phyloP scores from a whole-genome alignment of 2,329 filamentous ascomycete genomes.

The Clonostachys chloroleuca region DNA sequence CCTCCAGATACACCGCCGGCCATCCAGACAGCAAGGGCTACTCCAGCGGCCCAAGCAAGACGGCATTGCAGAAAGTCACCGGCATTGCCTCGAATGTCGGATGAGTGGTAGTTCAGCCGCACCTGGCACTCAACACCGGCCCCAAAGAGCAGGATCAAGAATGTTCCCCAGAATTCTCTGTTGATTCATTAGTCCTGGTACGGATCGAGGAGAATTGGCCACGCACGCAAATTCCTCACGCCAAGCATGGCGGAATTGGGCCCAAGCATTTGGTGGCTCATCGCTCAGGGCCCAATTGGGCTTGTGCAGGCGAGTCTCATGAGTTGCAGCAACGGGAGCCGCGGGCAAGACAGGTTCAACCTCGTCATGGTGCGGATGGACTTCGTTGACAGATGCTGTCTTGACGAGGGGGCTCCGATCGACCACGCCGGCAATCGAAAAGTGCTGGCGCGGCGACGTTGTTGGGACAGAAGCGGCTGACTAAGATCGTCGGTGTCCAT shows the following conservation, averaged over 20 bases:
- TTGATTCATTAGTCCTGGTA: neutral
- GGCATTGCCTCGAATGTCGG: neutral
- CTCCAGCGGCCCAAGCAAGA: neutral
- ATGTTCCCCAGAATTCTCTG: constrained; percentile 1
- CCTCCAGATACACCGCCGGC: neutral
- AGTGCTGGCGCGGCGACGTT: too few relatives aligned
- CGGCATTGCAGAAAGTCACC: constrained; percentile 1
- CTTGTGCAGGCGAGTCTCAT: constrained; percentile 1
- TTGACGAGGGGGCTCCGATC: too few relatives aligned
- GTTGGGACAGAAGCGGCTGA: too few relatives aligned
- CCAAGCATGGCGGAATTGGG: constrained; percentile 1
- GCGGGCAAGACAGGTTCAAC: neutral
- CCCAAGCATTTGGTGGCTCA: neutral
- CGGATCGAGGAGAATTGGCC: neutral
- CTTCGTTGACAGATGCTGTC: neutral
- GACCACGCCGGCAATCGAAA: too few relatives aligned
- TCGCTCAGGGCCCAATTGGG: constrained; percentile 1
- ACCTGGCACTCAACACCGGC: constrained; percentile 1
- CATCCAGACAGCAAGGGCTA: neutral
- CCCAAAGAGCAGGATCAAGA: neutral
- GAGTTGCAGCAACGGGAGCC: neutral
- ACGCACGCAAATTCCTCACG: constrained; percentile 1
- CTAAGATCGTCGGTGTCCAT: too few relatives aligned
- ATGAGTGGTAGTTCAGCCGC: constrained; percentile 1
- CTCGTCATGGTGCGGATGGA: neutral